Base-by-base conservation (phyloP, 305 asterid genomes). In the Fraxinus albicans region DNA sequence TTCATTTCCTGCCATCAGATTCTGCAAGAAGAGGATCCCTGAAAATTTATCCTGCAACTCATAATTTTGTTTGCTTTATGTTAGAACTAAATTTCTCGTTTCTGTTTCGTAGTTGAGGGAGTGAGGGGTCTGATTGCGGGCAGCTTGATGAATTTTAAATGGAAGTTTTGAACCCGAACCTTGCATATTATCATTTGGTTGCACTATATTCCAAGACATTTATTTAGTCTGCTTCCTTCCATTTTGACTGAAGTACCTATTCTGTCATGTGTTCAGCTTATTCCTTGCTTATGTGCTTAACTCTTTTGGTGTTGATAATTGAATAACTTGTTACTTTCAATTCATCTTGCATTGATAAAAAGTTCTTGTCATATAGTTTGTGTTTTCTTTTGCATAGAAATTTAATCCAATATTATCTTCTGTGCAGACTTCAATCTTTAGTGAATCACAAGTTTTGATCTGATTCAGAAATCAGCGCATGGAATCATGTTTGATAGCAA, bases 381-480 rank as follows among this genome's bases (percentile, higher is more conserved):
- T 63, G 73, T 63, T 23, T 25, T 63, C 34, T 21, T 21, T 23
- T 23, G 9, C 33, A 63, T 6, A 29, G 15, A 9, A 63, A 63
- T 63, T 13, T 69, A 69, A 69, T 69, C 19, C 34, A 27, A 13
- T 31, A 69, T 27, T 29, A 29, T 79, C 72, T 81, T 63, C 82
- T 78, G 25, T 53, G n/a, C 47, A 83, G 85, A 15, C 75, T 83
- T 81, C 65, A 55, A 4, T 34, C 4, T 65, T 58, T 6, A 21
- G 2, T 58, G 29, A n/a, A n/a, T 58, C 63, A 50, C 63, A 50
- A 1, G 33, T 8, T 60, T 63, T 21, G 29, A 0, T 23, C 31
- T 3, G 31, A 19, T 63, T 9, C 33, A 63, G 72, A 63, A 63
- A 23, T 63, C 33, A 63, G 29, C 6, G 6, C 12, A 63, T 25